Evolutionary conservation across 2,329 filamentous ascomycete species (phyloP), one percentile per base, ranked within the genome.

Genomic region (Curvularia verruculosa): DNA sequence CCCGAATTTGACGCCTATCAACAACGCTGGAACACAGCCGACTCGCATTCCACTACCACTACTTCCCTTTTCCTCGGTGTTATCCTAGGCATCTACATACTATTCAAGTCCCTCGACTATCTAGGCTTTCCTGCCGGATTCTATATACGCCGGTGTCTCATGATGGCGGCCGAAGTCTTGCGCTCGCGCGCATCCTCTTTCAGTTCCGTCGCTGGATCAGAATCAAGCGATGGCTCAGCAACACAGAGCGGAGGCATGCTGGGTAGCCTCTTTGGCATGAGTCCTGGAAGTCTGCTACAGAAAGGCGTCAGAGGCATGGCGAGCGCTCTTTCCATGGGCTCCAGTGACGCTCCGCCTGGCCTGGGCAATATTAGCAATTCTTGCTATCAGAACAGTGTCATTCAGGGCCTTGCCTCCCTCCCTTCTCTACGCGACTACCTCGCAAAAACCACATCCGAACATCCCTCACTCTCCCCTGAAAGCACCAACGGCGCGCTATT

Each of bases 351-450:
- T 12, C 81, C 81, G 13, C 72, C 81, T 1, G 95, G 95, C 0
- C 79, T 98, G 51, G 92, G 91, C 9, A 99, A 99, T 74, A 89
- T 88, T 79, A 91, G 96, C 79, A 96, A 97, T 74, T 96, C 92
- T 1, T 98, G 95, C 80, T 99, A 96, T 75, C 95, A 98, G 77
- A 99, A 99, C 76, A 97, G 93, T 72, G 89, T 97, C 19, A 86
- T 99, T 10, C 92, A 96, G 75, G 81, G 80, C 28, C 69, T 98
- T 40, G 88, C 93, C 1, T 89, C 93, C 3, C 81, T 98, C 28
- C 83, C 84, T 18, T 84, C 88, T 4, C 80, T 98, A 28, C 84
- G 85, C 24, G 79, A 79, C 2, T 95, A 92, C 68, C 82, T 96
- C 7, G 59, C 68, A 8, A 64, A 62, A 24, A 68, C 68, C 7